Evolutionary conservation across 768 basidiomycete genomes (phyloP), one percentile per base, ranked within the genome.

Genomic region (Kwoniella dendrophila): DNA sequence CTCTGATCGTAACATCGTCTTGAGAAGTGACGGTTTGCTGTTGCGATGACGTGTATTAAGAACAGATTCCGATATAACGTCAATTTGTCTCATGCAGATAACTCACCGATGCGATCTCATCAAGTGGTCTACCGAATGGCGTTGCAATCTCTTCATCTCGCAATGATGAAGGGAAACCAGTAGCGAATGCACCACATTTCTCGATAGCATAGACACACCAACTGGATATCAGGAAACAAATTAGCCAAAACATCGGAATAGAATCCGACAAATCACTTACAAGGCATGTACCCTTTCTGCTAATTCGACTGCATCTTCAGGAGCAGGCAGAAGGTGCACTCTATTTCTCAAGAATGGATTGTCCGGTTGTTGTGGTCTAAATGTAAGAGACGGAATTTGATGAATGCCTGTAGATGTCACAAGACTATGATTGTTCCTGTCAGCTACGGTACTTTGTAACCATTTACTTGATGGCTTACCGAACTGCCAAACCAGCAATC

Each of bases 231-330:
- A 30, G 48, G 11, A 16, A 14, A 50, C 36, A 27, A 40, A 32
- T 33, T 8, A 30, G 34, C 14, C 11, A 38, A 22, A 4, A 40
- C 2, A 58, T 33, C 0, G 18, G 40, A 34, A 33, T 24, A 20
- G 7, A 22, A 10, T 44, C n/a, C 20, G 18, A 16, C 14, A 24
- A 20, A 44, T 4, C 3, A 56, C 74, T 63, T 36, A 75, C 72
- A 76, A 76, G 7, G 67, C 66, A 45, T 69, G 67, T 1, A 76
- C 67, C 3, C 74, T 62, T 57, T 76, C 74, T 2, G 63, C 74
- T 22, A 76, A 58, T 44, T 76, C 74, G 1, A 72, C 24, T 2
- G 68, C 64, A 53, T 76, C 74, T 45, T 72, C 70, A 3, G 70
- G 72, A 20, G 74, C 70, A 1, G 70, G 70, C 18, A 76, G 58